Evolutionary conservation across 2,329 filamentous ascomycete species (phyloP), one percentile per base, ranked within the genome.

Genomic region (Aspergillus puulaauensis): DNA sequence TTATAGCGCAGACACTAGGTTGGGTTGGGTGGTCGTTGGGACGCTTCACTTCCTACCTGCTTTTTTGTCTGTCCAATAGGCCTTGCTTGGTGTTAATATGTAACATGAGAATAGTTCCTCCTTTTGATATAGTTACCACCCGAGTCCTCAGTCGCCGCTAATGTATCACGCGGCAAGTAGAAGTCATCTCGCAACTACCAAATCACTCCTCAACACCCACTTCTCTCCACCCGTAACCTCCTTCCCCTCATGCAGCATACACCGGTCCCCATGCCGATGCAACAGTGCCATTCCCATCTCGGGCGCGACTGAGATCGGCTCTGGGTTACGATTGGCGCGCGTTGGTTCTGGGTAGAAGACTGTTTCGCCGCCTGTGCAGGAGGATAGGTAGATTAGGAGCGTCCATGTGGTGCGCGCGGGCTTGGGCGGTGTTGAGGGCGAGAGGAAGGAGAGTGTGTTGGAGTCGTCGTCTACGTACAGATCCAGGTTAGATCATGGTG

Each of bases 181-280:
- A 8, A 31, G 5, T 73, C 61, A 77, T 58, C 72, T 65, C 37
- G 61, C 66, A 52, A 80, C 77, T 33, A 79, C 76, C 43, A 96
- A 75, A 78, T 96, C 93, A 61, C 89, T 96, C 63, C 92, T 81
- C 59, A 96, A 83, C 59, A 96, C 87, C 92, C 92, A 96, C 75
- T 96, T 96, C 77, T 96, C 91, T 9, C 92, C 92, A 43, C 83
- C 81, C 1, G 78, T 82, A 0, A 96, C 92, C 70, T 96, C 87
- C 57, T 85, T 83, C 0, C 92, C 92, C 74, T 96, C 92, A 73
- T 96, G 93, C 68, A 97, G 76, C 78, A 97, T 84, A 75, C 93
- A 97, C 61, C 93, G 89, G 63, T 91, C 85, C 0, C 93, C 93
- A 75, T 97, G 93, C 62, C 90, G 90, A 75, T 97, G 93, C 59